Evolutionary conservation across 176 grass and related monocot genomes (phyloP).

Genomic region (Triticum monococcum): DNA sequence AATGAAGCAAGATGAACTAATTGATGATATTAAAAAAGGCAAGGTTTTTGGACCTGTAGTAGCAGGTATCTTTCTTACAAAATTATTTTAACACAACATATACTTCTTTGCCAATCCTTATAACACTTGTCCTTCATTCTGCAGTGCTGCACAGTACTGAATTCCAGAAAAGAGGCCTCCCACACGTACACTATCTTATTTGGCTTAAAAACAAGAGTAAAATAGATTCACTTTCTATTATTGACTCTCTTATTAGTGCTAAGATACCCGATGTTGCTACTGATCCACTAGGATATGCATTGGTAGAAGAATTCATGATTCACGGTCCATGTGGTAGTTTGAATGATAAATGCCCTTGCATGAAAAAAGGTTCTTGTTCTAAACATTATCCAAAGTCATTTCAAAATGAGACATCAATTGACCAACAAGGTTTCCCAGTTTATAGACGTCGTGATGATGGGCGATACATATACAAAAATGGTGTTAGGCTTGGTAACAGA

Average conservation of each 20-base stretch:
- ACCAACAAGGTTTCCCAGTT: neutral
- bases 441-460: neutral
- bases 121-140: neutral
- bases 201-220: neutral
- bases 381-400: neutral
- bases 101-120: neutral
- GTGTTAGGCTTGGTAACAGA: neutral
- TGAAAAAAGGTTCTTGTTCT: neutral
- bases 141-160: neutral
- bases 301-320: neutral
- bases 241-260: neutral
- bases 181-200: neutral
- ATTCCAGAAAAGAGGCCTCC: neutral
- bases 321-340: neutral
- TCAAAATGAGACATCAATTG: neutral
- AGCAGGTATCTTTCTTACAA: neutral
- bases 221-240: rapidly evolving
- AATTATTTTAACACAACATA: neutral
- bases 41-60: neutral
- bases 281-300: neutral
- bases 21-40: too few relatives aligned
- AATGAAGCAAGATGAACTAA: too few relatives aligned
- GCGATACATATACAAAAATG: neutral
- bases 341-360: neutral
- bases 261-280: neutral